phyloP scores from a whole-genome alignment of 2,329 filamentous ascomycete species.

The Hymenoscyphus albidus region DNA sequence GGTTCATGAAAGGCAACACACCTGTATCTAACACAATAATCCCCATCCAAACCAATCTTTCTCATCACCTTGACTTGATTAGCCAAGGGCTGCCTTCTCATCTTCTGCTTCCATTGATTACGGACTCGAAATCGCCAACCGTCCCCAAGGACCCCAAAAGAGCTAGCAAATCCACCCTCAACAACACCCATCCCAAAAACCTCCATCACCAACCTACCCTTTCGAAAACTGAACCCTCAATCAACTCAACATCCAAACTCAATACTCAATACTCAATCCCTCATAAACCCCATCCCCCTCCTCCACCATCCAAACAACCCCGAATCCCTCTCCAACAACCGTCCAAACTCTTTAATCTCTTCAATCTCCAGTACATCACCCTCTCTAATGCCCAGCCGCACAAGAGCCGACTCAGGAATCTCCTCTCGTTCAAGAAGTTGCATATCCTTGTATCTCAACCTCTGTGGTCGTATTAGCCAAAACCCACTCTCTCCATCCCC shows the following conservation, averaged over 20 bases:
- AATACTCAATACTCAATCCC: conserved; percentile 10
- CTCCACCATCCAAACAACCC: conserved; percentile 30
- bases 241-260: not conserved
- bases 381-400: conserved; percentile 16
- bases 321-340: conserved; percentile 21
- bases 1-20: not conserved
- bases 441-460: conserved; percentile 33
- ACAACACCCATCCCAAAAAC: not conserved
- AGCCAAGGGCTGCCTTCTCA: no score
- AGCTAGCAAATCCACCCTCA: no score
- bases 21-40: not conserved
- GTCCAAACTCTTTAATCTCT: conserved; percentile 25
- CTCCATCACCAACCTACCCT: not conserved
- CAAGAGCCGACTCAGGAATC: conserved; percentile 15
- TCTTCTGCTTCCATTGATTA: no score
- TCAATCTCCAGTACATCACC: conserved; percentile 26
- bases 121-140: no score
- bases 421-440: conserved; percentile 28
- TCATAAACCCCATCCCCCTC: conserved; percentile 28
- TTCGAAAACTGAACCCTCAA: not conserved
- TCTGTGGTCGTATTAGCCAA: conserved; percentile 15
- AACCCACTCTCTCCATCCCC: not conserved
- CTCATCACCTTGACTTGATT: no score
- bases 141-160: no score
- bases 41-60: not conserved